Base-by-base conservation (phyloP, 768 basidiomycete species). In the Agrocybe chaxingu region DNA sequence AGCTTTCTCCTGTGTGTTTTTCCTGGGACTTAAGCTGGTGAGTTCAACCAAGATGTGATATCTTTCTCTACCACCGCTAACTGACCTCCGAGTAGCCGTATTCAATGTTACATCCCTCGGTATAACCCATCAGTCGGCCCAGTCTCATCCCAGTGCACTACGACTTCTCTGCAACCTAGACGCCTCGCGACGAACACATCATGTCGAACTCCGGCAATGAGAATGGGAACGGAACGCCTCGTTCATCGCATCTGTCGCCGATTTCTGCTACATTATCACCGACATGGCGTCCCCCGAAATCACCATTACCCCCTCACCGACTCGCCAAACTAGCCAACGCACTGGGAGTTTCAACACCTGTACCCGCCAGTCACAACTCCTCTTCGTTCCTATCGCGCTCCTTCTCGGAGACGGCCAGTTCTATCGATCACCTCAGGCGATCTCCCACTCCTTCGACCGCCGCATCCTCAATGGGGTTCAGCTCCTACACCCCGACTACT, bases 281-380 rank as follows among this genome's bases (percentile, higher is more conserved):
- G 32, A 50, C 73, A 64, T 87, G 87, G 87, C 72, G 70, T 3
- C 81, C 80, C 5, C 88, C 87, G 51, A 85, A 80, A 60, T 66
- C 85, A 18, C 91, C 90, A 3, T 70, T 92, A 7, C 67, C 89
- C 3, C 89, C 91, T 4, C 78, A 87, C 57, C 77, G 87, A 9
- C 81, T 92, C 8, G 91, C 88, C 33, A 89, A 86, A 57, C 74
- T 93, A 18, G 91, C 89, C 11, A 92, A 92, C 62, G 90, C 91
- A 3, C 82, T 93, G 39, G 91, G 91, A 41, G 82, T 93, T 34
- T 75, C 87, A 3, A 84, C 83, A 0, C 90, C 90, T 0, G 64
- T 87, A 45, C 89, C 89, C 4, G 74, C 76, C 29, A 69, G 73
- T 45, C 68, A 69, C 47, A 58, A 59, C 52, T 48, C 63, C 16